A percentile compares a stretch with the other conserved stretches of the same genome.
phyloP scores from a whole-genome alignment of 2,329 filamentous ascomycete species.

The Exophiala xenobiotica region DNA sequence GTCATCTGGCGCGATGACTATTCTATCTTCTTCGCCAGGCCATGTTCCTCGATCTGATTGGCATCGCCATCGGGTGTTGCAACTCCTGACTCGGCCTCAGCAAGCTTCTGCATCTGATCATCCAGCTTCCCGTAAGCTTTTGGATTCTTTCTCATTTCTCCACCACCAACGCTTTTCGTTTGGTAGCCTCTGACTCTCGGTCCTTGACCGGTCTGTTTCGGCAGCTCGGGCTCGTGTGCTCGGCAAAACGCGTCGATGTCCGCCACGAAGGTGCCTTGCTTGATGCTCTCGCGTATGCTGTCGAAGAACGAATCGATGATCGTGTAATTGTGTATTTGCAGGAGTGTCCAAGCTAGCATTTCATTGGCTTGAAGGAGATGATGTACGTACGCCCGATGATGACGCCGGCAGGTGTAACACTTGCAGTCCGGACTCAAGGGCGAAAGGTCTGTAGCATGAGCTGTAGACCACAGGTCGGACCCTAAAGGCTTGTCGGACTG shows the following conservation, averaged over 20 bases:
- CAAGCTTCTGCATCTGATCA: slow-evolving; percentile 48
- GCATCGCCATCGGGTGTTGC: slow-evolving; percentile 52
- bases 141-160: slow-evolving; percentile 64
- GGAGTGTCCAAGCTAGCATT: slow-evolving; percentile 91
- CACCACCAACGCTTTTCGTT: slow-evolving; percentile 67
- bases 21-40: slow-evolving; percentile 41
- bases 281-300: slow-evolving; percentile 65
- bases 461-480: slow-evolving; percentile 70
- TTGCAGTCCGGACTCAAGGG: slow-evolving; percentile 65
- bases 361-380: slow-evolving; percentile 88
- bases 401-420: slow-evolving; percentile 80
- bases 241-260: slow-evolving; percentile 61
- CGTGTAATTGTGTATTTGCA: slow-evolving; percentile 89
- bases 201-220: slow-evolving; percentile 70
- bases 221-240: slow-evolving; percentile 69
- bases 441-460: slow-evolving; percentile 60
- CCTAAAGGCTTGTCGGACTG: slow-evolving; percentile 53
- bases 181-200: slow-evolving; percentile 80
- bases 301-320: slow-evolving; percentile 71
- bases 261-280: slow-evolving; percentile 53
- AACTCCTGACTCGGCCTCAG: slow-evolving; percentile 51
- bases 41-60: slow-evolving; percentile 54
- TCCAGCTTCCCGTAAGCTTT: slow-evolving; percentile 64
- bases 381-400: slow-evolving; percentile 83
- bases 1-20: not conserved